Evolutionary conservation across 2,329 filamentous ascomycete species (phyloP), one percentile per base, ranked within the genome.

Genomic region (Botrytis paeoniae): DNA sequence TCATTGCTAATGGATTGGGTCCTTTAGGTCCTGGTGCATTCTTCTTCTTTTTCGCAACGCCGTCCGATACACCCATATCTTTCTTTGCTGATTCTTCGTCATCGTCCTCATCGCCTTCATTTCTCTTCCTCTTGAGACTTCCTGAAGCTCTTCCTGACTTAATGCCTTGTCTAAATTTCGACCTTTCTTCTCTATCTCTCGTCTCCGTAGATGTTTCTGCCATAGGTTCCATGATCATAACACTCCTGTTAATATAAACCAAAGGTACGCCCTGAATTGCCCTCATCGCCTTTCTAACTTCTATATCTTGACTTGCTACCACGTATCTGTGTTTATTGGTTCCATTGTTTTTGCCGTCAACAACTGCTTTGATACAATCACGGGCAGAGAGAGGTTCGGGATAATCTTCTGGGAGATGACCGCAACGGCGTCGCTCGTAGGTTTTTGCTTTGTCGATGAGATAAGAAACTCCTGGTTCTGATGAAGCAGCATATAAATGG

Each of bases 201-300:
- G 89, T 86, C 73, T 88, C 85, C 57, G 87, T 87, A 25, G 90
- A 92, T 71, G 87, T 86, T 57, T 85, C 87, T 29, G 92, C 90
- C 91, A 96, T 94, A 22, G 92, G 92, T 82, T 91, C 90, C 85
- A 93, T 86, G 72, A 92, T 90, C 89, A 95, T 93, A 71, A 97
- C 92, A 75, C 91, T 93, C 72, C 92, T 86, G 76, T 90, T 90
- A 76, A 95, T 92, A 80, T 95, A 95, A 64, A 96, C 88, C 75
- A 95, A 81, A 32, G 93, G 93, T 66, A 93, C 91, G 32, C 92
- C 93, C 37, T 88, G 86, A 32, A 95, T 86, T n/a, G 82, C 83
- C 69, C 92, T 86, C 83, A 95, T 86, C 76, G 85, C 83, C 64
- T 86, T 85, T 76, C 93, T 84, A 63, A 93, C 86, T 60, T 89